These are phyloP conservation scores for Acacia crassicarpa DNA, from an alignment of 306 rosid species.

Conservation along the genomic window DNA sequence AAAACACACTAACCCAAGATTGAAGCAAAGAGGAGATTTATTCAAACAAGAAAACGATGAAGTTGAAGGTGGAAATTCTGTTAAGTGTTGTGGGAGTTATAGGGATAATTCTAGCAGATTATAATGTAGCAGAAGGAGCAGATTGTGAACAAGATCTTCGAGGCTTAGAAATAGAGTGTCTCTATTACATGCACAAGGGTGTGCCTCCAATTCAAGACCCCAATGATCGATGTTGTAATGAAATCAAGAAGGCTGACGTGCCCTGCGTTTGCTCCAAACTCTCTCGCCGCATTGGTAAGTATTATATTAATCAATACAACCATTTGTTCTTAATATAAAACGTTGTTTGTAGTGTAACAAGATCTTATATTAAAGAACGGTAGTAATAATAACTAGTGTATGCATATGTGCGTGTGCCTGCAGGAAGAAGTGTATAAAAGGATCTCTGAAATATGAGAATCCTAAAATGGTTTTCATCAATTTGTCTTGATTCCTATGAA, in stretches of 20 bases:
- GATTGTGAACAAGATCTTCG: constrained; percentile 16
- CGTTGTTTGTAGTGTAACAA: no score
- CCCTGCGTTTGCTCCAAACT: constrained; percentile 35
- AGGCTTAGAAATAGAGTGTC: constrained; percentile 31
- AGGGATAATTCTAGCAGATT: neutral
- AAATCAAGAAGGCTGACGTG: neutral
- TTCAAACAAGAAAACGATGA: neutral
- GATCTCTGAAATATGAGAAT: no score
- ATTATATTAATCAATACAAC: neutral
- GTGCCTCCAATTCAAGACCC: constrained; percentile 10
- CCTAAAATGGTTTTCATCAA: no score
- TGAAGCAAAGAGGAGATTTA: neutral
- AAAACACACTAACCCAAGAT: neutral
- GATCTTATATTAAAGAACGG: no score
- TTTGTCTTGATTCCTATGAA: no score
- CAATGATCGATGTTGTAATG: constrained; percentile 20
- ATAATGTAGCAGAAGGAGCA: neutral
- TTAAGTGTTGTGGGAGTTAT: neutral
- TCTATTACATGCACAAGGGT: constrained; percentile 23
- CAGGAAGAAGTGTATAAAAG: no score
- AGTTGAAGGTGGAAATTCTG: neutral
- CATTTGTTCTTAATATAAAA: no score
- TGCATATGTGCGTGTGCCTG: no score
- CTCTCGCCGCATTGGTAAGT: neutral
- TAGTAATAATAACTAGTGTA: no score